Evolutionary conservation across 1,284 basidiomycete species (phyloP).

Genomic region (Kwoniella shivajii): DNA sequence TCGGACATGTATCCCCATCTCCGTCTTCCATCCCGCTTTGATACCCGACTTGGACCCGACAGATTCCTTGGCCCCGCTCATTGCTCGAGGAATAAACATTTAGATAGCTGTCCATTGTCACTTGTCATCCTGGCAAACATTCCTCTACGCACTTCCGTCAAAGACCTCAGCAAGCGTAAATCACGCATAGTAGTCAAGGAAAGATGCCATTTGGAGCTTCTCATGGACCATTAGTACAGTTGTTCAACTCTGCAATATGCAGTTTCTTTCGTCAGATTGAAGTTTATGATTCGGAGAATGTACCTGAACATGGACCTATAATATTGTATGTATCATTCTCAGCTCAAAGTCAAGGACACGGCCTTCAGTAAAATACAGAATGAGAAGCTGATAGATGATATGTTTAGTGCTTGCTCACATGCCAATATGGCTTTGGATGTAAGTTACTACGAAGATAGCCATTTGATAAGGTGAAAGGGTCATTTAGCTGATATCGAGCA

Average conservation of each 20-base stretch:
- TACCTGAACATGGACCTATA: constrained; percentile 78
- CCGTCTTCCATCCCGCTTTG: no score
- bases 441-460: constrained; percentile 44
- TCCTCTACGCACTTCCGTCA: not conserved
- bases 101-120: no score
- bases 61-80: not conserved
- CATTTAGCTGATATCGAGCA: not conserved
- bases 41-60: no score
- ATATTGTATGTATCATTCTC: constrained; percentile 69
- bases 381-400: not conserved
- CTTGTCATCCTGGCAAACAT: not conserved
- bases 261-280: constrained; percentile 85
- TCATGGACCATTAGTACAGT: constrained; percentile 66
- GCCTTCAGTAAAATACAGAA: not conserved
- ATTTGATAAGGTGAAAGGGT: no score
- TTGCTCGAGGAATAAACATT: not conserved
- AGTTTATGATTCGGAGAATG: constrained; percentile 80
- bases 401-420: constrained; percentile 73
- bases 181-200: no score
- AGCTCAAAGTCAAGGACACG: not conserved
- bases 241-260: constrained; percentile 72
- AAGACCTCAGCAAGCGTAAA: no score
- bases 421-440: constrained; percentile 95
- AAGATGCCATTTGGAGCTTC: constrained; percentile 59
- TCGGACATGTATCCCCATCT: not conserved